Conservation (phyloP, 2,329 filamentous ascomycete genomes). For the Tolypocladium ovalisporum region DNA sequence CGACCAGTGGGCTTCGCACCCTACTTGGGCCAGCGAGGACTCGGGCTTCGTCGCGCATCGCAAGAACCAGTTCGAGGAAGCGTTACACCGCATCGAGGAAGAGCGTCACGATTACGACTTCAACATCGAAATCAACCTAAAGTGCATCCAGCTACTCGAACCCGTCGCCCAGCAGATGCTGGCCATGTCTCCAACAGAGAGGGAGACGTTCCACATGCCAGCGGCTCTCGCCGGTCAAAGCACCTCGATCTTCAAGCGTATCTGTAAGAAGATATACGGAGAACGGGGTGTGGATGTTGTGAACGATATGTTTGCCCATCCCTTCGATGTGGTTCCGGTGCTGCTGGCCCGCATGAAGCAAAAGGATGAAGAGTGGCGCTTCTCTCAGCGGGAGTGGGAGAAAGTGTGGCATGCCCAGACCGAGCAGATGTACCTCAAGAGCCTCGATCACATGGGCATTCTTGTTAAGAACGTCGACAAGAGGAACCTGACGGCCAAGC, state of each 20-base stretch:
- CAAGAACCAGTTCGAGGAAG: slow-evolving; percentile 93
- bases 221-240: slow-evolving; percentile 82
- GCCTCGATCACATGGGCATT: slow-evolving; percentile 92
- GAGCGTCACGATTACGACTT: slow-evolving; percentile 98
- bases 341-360: slow-evolving; percentile 84
- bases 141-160: slow-evolving; percentile 92
- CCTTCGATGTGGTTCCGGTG: slow-evolving; percentile 79
- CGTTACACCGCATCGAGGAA: slow-evolving; percentile 90
- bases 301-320: slow-evolving; percentile 72
- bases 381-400: slow-evolving; percentile 94
- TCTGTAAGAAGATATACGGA: slow-evolving; percentile 96
- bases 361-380: slow-evolving; percentile 96
- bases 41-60: slow-evolving; percentile 95
- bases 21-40: slow-evolving; percentile 97
- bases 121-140: slow-evolving; percentile 89
- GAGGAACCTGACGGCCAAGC: slow-evolving; percentile 80
- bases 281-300: slow-evolving; percentile 80
- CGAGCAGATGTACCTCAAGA: slow-evolving; percentile 88
- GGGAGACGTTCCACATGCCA: slow-evolving; percentile 67
- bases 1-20: slow-evolving; percentile 97
- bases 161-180: slow-evolving; percentile 87
- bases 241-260: slow-evolving; percentile 91
- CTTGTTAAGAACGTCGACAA: slow-evolving; percentile 84
- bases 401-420: slow-evolving; percentile 98
- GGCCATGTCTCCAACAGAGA: slow-evolving; percentile 63